Percentiles rank a stretch among this genome's conserved stretches.
phyloP scores from a whole-genome alignment of 345 rosid genomes.

The Gossypium herbaceum region DNA sequence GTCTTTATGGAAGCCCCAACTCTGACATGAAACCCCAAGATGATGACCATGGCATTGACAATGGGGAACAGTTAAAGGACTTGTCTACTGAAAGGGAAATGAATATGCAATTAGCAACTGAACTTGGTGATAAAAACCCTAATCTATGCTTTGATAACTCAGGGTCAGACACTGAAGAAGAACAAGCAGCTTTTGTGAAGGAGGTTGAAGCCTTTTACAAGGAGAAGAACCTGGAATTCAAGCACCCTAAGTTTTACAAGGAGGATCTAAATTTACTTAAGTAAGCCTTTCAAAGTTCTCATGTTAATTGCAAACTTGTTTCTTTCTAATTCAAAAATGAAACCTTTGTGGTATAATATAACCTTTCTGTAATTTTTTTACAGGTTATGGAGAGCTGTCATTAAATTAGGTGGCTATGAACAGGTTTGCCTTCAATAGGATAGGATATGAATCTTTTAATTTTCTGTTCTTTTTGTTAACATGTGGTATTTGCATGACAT shows the following conservation, averaged over 20 bases:
- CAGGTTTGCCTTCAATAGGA: conserved; percentile 35
- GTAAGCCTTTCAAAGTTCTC: conserved; percentile 24
- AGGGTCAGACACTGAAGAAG: conserved; percentile 47
- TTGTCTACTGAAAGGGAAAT: conserved; percentile 15
- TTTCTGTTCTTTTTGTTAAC: background rate
- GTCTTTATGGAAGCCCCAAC: conserved; percentile 11
- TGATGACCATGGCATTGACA: conserved; percentile 9
- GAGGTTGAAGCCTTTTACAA: conserved; percentile 52
- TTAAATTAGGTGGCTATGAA: conserved; percentile 64
- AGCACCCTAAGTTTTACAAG: conserved; percentile 65
- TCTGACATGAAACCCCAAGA: conserved; percentile 19
- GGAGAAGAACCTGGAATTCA: conserved; percentile 49
- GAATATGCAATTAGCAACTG: conserved; percentile 20
- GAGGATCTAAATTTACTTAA: conserved; percentile 61
- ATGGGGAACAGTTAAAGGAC: conserved; percentile 22
- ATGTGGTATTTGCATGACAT: background rate
- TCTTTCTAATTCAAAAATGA: background rate
- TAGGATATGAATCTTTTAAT: background rate
- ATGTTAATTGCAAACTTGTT: background rate
- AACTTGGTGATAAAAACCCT: conserved; percentile 16
- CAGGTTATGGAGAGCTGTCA: conserved; percentile 67
- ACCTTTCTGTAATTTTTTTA: background rate
- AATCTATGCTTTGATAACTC: conserved; percentile 39
- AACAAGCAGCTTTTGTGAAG: conserved; percentile 47
- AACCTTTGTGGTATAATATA: background rate